Percentiles rank a stretch among this genome's conserved stretches.
Evolutionary conservation across 495 filamentous ascomycete species (phyloP).

Genomic region (Podospora didyma): DNA sequence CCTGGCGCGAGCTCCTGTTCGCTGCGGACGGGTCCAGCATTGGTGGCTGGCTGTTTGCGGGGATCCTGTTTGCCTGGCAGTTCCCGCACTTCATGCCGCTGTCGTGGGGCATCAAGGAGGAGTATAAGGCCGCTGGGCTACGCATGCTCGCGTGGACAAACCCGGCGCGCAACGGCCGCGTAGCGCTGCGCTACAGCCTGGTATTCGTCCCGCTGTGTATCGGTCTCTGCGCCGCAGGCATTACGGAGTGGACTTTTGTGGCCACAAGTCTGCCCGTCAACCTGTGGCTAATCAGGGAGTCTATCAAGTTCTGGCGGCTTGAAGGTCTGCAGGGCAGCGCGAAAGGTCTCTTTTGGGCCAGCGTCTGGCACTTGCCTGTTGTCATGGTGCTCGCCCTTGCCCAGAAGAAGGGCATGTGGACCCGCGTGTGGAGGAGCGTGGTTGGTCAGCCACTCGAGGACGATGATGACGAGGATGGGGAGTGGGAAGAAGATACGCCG

Average conservation of each 20-base stretch:
- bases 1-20: constrained; percentile 73
- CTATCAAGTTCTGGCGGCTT: constrained; percentile 74
- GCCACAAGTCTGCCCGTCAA: constrained; percentile 79
- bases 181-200: constrained; percentile 83
- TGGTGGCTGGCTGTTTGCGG: constrained; percentile 87
- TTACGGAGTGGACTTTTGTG: constrained; percentile 86
- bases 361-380: constrained; percentile 92
- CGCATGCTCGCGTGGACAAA: constrained; percentile 90
- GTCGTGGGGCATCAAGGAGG: constrained; percentile 79
- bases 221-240: constrained; percentile 71
- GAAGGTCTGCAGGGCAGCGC: constrained; percentile 79
- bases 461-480: constrained; percentile 43
- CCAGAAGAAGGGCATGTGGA: constrained; percentile 94
- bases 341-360: constrained; percentile 89
- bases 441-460: constrained; percentile 52
- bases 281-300: constrained; percentile 78
- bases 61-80: constrained; percentile 89
- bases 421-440: constrained; percentile 69
- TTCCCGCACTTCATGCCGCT: constrained; percentile 97
- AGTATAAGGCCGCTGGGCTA: constrained; percentile 85
- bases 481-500: constrained; percentile 22
- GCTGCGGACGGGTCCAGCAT: constrained; percentile 48
- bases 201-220: constrained; percentile 84
- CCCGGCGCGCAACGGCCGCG: constrained; percentile 74
- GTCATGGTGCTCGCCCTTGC: constrained; percentile 86